phyloP scores from a whole-genome alignment of 345 rosid genomes.

The Citrus mangshanensis region DNA sequence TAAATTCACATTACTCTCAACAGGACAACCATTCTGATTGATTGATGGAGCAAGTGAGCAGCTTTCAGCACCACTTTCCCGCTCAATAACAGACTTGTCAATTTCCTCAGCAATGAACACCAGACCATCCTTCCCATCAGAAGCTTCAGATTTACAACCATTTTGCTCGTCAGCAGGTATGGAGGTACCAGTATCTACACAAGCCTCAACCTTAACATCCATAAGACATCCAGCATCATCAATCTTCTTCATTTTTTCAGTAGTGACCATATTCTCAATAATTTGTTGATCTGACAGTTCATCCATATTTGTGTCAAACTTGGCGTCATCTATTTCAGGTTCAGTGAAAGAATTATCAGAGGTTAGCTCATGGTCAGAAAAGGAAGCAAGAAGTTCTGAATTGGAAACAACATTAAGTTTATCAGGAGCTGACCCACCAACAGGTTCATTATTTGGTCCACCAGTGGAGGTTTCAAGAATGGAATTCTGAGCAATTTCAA shows the following conservation, averaged over 20 bases:
- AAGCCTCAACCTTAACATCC: constrained; percentile 30
- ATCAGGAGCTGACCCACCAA: constrained; percentile 23
- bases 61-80: constrained; percentile 24
- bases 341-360: constrained; percentile 36
- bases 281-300: constrained; percentile 23
- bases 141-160: constrained; percentile 17
- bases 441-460: constrained; percentile 26
- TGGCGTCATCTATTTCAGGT: constrained; percentile 25
- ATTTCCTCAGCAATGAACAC: constrained; percentile 18
- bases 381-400: constrained; percentile 28
- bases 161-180: constrained; percentile 19
- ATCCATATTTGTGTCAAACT: constrained; percentile 23
- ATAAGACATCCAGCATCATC: constrained; percentile 20
- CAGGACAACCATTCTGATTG: constrained; percentile 13
- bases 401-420: constrained; percentile 25
- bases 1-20: constrained; percentile 14
- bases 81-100: constrained; percentile 24
- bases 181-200: constrained; percentile 19
- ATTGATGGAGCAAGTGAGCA: not conserved
- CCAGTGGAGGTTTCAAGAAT: constrained; percentile 43
- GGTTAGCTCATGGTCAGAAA: constrained; percentile 33
- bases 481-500: constrained; percentile 83
- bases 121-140: constrained; percentile 22
- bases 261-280: constrained; percentile 15
- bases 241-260: constrained; percentile 26